Conservation (phyloP, 2,329 filamentous ascomycete species). For the Coleophoma crateriformis region DNA sequence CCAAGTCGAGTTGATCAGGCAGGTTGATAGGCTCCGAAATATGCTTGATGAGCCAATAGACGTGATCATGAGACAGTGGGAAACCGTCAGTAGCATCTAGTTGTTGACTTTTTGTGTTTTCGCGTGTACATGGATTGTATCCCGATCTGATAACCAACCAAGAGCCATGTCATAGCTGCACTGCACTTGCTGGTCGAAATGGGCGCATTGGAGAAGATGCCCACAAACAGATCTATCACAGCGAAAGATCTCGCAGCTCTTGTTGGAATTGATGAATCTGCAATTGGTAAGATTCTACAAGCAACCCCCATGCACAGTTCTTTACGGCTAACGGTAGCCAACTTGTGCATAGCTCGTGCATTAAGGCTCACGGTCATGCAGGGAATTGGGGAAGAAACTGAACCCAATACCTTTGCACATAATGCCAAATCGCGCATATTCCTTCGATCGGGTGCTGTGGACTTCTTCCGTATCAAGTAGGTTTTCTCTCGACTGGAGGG, state of each 20-base stretch:
- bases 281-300: constrained; percentile 5
- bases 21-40: no score
- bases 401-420: not conserved
- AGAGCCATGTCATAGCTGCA: no score
- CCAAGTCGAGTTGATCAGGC: no score
- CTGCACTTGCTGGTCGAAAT: constrained; percentile 3
- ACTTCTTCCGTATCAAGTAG: no score
- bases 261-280: constrained; percentile 11
- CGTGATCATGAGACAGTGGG: no score
- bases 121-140: not conserved
- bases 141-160: no score
- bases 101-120: constrained; percentile 9
- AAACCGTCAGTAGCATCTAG: no score
- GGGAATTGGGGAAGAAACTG: constrained; percentile 3
- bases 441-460: not conserved
- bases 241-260: constrained; percentile 9
- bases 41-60: no score
- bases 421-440: no score
- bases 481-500: no score
- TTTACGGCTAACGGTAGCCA: no score
- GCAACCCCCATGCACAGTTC: no score
- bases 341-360: constrained; percentile 3
- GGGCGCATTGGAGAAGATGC: constrained; percentile 5
- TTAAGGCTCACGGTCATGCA: constrained; percentile 7
- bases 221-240: constrained; percentile 6